Evolutionary conservation across 257 asterid genomes (phyloP).

Genomic region (Penstemon newberryi): DNA sequence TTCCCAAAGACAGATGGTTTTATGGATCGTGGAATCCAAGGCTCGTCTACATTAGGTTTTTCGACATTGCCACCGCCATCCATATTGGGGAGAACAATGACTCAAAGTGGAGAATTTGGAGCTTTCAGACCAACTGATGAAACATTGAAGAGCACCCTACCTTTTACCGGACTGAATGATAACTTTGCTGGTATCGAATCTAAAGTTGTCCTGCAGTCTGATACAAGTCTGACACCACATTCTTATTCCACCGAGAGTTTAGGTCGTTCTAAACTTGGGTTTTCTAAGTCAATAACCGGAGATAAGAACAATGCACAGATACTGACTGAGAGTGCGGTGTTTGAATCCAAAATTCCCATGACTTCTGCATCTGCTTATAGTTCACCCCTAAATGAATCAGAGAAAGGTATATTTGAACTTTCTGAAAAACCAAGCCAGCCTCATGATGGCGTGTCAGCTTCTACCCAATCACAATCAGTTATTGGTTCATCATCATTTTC

Average conservation of each 20-base stretch:
- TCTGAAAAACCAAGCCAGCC: slow-evolving; percentile 33
- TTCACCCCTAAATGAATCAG: slow-evolving; percentile 36
- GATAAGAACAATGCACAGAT: slow-evolving; percentile 32
- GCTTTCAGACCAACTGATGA: slow-evolving; percentile 33
- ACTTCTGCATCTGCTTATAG: slow-evolving; percentile 37
- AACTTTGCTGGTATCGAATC: slow-evolving; percentile 34
- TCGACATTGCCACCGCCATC: slow-evolving; percentile 31
- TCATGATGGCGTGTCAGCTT: slow-evolving; percentile 31
- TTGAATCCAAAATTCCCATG: slow-evolving; percentile 33
- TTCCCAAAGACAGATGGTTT: slow-evolving; percentile 38
- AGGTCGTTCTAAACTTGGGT: slow-evolving; percentile 33
- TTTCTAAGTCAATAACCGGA: slow-evolving; percentile 33
- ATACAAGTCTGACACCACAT: slow-evolving; percentile 26
- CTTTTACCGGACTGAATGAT: slow-evolving; percentile 30
- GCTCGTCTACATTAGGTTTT: slow-evolving; percentile 32
- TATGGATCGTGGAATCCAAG: slow-evolving; percentile 36
- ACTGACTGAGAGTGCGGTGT: slow-evolving; percentile 21
- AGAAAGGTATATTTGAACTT: slow-evolving; percentile 37
- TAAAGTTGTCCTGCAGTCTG: slow-evolving; percentile 35
- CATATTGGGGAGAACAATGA: slow-evolving; percentile 29
- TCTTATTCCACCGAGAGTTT: slow-evolving; percentile 30
- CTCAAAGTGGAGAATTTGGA: slow-evolving; percentile 34
- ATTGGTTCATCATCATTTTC: slow-evolving; percentile 36
- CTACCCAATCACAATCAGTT: slow-evolving; percentile 36
- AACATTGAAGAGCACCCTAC: slow-evolving; percentile 32